Conservation (phyloP, 2,329 filamentous ascomycete species). For the Leptographium galeiforme region DNA sequence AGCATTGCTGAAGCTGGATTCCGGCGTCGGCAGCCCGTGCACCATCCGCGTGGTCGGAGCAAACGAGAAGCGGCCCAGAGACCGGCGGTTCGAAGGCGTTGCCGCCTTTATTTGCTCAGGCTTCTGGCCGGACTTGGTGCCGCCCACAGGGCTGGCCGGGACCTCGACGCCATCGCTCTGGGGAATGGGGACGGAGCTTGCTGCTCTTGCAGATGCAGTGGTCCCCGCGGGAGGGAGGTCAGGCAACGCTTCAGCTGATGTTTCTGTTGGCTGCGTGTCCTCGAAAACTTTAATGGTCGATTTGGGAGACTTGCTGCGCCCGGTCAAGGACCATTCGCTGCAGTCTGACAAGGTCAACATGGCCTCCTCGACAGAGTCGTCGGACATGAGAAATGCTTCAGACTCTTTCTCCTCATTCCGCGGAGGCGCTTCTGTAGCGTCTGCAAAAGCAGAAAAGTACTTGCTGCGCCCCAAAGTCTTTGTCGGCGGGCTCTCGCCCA, state of each 20-base stretch:
- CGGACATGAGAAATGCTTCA: conserved; percentile 36
- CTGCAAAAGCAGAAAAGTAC: conserved; percentile 31
- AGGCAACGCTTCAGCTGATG: background rate
- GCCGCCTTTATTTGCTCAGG: background rate
- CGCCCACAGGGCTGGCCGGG: conserved; percentile 6
- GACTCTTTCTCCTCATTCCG: conserved; percentile 7
- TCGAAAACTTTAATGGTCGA: conserved; percentile 26
- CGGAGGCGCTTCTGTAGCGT: background rate
- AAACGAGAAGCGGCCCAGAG: conserved; percentile 13
- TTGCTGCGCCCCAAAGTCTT: conserved; percentile 31
- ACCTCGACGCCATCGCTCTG: conserved; percentile 8
- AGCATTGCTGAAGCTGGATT: conserved; percentile 12
- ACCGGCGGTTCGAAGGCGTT: conserved; percentile 3
- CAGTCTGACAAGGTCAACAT: conserved; percentile 37
- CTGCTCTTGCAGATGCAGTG: background rate
- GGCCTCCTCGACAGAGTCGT: conserved; percentile 44
- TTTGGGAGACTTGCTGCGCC: conserved; percentile 14
- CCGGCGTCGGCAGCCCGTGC: conserved; percentile 29
- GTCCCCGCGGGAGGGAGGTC: background rate
- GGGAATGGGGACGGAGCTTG: background rate
- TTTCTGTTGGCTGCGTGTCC: conserved; percentile 15
- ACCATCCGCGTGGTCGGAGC: conserved; percentile 15
- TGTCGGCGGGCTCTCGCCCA: conserved; percentile 9
- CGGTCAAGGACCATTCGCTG: conserved; percentile 30
- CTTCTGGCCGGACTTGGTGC: background rate